Conservation (phyloP, 768 basidiomycete species). For the Chalciporus piperatus region DNA sequence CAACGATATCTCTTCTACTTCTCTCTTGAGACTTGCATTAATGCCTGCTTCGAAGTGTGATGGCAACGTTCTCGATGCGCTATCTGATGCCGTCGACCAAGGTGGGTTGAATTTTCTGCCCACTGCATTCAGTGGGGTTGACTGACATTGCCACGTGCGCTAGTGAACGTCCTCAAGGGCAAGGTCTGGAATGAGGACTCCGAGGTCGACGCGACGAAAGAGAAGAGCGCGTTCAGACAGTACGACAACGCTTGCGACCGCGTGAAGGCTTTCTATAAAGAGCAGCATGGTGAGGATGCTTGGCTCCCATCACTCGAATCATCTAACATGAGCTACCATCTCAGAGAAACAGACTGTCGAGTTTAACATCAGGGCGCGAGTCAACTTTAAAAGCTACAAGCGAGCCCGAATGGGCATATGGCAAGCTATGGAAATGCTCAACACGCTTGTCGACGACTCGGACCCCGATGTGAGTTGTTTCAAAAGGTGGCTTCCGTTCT, state of each 20-base stretch:
- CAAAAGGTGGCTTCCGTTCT: too few species aligned
- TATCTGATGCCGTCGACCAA: conserved; percentile 49
- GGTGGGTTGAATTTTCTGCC: conserved; percentile 31
- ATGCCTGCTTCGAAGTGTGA: conserved; percentile 30
- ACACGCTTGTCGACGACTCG: conserved; percentile 85
- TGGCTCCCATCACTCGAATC: not conserved
- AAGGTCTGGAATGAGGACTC: conserved; percentile 57
- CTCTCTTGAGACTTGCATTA: not conserved
- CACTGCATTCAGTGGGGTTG: not conserved
- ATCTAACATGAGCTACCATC: not conserved
- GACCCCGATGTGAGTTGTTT: conserved; percentile 69
- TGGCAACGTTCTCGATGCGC: conserved; percentile 37
- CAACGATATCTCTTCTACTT: not conserved
- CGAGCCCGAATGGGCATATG: conserved; percentile 81
- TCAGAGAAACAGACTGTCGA: conserved; percentile 84
- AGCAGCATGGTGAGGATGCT: conserved; percentile 62
- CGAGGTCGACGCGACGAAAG: conserved; percentile 54
- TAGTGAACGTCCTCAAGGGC: conserved; percentile 71
- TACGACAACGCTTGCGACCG: conserved; percentile 76
- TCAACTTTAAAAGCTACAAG: conserved; percentile 62
- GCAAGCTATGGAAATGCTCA: conserved; percentile 85
- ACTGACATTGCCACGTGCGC: not conserved
- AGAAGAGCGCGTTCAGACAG: conserved; percentile 68
- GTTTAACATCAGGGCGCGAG: conserved; percentile 78
- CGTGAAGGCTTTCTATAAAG: conserved; percentile 74